Evolutionary conservation across 1,139 yeast genomes (phyloP), one percentile per base, ranked within the genome.

Genomic region (Kluyveromyces marxianus): DNA sequence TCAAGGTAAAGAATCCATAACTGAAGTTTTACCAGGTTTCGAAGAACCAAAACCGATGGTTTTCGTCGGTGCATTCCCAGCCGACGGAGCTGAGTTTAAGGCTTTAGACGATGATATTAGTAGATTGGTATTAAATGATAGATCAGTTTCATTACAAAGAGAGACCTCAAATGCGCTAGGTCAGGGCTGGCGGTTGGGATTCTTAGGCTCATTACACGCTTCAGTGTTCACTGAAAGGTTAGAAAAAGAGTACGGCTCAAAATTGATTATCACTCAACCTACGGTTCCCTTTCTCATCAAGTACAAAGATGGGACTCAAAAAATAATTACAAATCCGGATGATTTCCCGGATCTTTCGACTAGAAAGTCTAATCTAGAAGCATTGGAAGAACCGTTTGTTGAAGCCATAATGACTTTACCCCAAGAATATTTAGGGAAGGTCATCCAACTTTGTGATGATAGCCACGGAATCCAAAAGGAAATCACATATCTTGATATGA

Each of bases 21-120:
- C 86, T 1, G 85, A 81, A 48, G 83, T 96, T 1, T 70, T 92
- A 29, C 96, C 96, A 0, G 97, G 97, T 0, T 92, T 92, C 65
- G 97, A 90, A 64, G 97, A 88, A 56, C 90, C 95, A 1, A 90
- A 92, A 63, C 97, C 98, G 1, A 92, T 92, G 97, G 97, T 92
- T 4, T 92, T 90, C 65, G 95, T 92, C 39, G 98, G 98, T 6
- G 98, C 98, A 0, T 92, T 89, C 58, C 98, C 98, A 0, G 94
- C 96, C 0, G 96, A 90, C 60, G 96, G 96, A 3, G 77, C 84
- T 1, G 96, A 90, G 56, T 92, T 90, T 63, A 86, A 85, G 50
- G 83, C 79, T 35, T 74, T 92, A 71, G 96, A 92, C 58, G 97
- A 92, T 56, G 86, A 89, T 62, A 81, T 92, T 65, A 86, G 83